Percentiles rank a stretch among this genome's conserved stretches.
Conservation (phyloP, 1,284 basidiomycete genomes). For the Ceratobasidium sp. region DNA sequence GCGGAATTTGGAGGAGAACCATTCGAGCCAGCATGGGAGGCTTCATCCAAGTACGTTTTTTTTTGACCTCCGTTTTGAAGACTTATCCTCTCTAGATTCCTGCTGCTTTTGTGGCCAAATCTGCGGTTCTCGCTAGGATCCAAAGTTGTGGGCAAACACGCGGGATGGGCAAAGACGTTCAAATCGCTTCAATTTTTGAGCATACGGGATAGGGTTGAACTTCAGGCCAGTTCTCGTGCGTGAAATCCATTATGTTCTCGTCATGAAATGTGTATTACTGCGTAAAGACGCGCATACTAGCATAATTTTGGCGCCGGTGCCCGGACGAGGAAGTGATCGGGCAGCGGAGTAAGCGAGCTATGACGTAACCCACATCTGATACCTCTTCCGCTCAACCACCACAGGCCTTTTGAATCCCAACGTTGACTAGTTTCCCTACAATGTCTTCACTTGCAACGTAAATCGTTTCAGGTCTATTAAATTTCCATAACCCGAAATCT, state of each 20-base stretch:
- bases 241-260: neutral
- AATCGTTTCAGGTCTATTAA: neutral
- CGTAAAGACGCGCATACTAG: too few species aligned
- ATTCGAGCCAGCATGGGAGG: neutral
- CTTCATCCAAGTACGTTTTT: neutral
- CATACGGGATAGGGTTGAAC: too few species aligned
- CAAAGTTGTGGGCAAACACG: neutral
- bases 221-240: too few species aligned
- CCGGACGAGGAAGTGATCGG: too few species aligned
- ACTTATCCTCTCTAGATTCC: neutral
- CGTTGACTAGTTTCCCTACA: neutral
- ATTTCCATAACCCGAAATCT: neutral
- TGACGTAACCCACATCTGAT: neutral
- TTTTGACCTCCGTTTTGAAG: neutral
- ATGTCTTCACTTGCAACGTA: slow-evolving; percentile 38
- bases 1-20: neutral
- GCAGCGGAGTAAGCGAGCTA: neutral
- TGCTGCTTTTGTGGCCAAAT: neutral
- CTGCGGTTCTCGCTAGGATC: neutral
- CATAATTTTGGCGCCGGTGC: too few species aligned
- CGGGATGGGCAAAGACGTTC: neutral
- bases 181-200: neutral
- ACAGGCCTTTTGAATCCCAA: neutral
- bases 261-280: neutral
- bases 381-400: neutral